A percentile compares a stretch with the other conserved stretches of the same genome.
Evolutionary conservation across 805 yeast genomes (phyloP).

Genomic region (Wickerhamomyces strasburgensis): DNA sequence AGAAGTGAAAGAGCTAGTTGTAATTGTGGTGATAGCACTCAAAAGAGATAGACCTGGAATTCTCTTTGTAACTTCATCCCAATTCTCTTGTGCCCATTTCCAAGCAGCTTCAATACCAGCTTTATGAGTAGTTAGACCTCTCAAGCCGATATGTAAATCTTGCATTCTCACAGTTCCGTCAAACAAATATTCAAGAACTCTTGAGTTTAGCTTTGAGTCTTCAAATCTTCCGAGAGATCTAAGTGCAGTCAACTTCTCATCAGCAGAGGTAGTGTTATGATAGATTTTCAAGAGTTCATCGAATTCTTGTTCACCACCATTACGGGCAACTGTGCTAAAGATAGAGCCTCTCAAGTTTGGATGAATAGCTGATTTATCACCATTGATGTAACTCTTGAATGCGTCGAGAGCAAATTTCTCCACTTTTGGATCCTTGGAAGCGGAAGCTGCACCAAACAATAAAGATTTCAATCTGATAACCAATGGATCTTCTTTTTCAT

Average conservation of each 20-base stretch:
- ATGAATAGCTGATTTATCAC: slow-evolving; percentile 65
- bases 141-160: slow-evolving; percentile 75
- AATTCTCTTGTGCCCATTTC: slow-evolving; percentile 67
- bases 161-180: slow-evolving; percentile 61
- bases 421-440: slow-evolving; percentile 43
- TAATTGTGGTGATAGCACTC: slow-evolving; percentile 62
- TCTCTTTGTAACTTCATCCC: slow-evolving; percentile 60
- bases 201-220: slow-evolving; percentile 45
- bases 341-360: slow-evolving; percentile 68
- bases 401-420: slow-evolving; percentile 41
- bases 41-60: slow-evolving; percentile 80
- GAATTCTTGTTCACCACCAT: slow-evolving; percentile 58
- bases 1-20: slow-evolving; percentile 59
- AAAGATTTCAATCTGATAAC: slow-evolving; percentile 63
- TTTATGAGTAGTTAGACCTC: slow-evolving; percentile 58
- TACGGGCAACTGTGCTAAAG: slow-evolving; percentile 59
- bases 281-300: slow-evolving; percentile 58
- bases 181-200: slow-evolving; percentile 51
- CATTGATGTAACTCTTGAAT: slow-evolving; percentile 51
- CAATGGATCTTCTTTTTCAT: slow-evolving; percentile 46
- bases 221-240: slow-evolving; percentile 62
- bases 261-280: slow-evolving; percentile 53
- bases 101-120: slow-evolving; percentile 68
- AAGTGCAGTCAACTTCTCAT: slow-evolving; percentile 67
- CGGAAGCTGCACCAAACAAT: slow-evolving; percentile 57